Percentiles rank a stretch among this genome's conserved stretches.
These are phyloP conservation scores for Vanrija humicola DNA, from an alignment of 1,284 basidiomycete species.

Conservation along the genomic window DNA sequence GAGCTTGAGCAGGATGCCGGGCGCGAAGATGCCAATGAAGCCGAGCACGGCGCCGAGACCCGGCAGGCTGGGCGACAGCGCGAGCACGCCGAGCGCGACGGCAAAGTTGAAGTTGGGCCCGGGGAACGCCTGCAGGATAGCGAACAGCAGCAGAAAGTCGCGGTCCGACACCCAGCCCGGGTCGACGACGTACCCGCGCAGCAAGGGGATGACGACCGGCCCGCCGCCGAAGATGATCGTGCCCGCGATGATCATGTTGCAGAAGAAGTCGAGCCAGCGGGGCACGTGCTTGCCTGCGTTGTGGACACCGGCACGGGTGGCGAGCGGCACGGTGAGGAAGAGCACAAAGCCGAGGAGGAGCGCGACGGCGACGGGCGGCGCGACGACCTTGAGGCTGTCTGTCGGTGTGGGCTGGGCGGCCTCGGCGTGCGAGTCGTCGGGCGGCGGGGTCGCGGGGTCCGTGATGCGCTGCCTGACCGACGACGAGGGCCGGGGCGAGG, in stretches of 20 bases:
- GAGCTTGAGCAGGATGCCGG: constrained; percentile 56
- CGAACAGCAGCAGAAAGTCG: constrained; percentile 59
- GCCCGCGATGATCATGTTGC: constrained; percentile 53
- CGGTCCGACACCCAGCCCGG: constrained; percentile 48
- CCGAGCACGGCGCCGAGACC: constrained; percentile 54
- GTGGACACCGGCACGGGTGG: constrained; percentile 33
- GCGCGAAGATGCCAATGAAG: constrained; percentile 54
- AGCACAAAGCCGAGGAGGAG: constrained; percentile 44
- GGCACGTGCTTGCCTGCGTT: constrained; percentile 37
- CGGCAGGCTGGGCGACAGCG: constrained; percentile 32
- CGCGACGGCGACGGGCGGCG: constrained; percentile 17
- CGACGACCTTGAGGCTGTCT: constrained; percentile 30
- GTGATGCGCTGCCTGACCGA: too few relatives aligned
- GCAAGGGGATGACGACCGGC: constrained; percentile 59
- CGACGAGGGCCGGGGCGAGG: too few relatives aligned
- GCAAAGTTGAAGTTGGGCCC: constrained; percentile 62
- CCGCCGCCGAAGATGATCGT: constrained; percentile 61
- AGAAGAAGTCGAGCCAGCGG: constrained; percentile 48
- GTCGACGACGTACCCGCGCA: constrained; percentile 58
- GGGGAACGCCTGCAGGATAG: constrained; percentile 56
- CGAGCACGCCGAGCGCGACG: constrained; percentile 57
- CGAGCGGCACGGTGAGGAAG: constrained; percentile 34
- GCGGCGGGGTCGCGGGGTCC: background rate
- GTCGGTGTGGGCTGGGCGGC: background rate
- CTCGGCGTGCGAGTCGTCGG: background rate